phyloP scores from a whole-genome alignment of 345 rosid species.

The Passiflora organensis region DNA sequence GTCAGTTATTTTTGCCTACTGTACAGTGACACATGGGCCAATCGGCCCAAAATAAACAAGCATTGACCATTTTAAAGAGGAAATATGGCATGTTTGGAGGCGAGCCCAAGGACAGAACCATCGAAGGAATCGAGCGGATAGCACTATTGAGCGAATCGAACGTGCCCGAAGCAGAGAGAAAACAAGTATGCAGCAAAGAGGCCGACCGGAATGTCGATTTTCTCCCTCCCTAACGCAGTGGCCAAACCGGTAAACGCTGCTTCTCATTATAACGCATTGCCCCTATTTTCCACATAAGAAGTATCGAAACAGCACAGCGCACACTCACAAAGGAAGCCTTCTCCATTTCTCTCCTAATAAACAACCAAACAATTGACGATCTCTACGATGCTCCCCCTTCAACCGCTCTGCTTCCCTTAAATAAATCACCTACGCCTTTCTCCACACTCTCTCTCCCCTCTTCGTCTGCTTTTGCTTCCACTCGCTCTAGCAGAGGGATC shows the following conservation, averaged over 20 bases:
- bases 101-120: constrained; percentile 2
- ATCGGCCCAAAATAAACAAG: too few species aligned
- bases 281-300: constrained; percentile 11
- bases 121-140: background rate
- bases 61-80: too few species aligned
- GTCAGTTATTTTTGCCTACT: too few species aligned
- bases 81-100: background rate
- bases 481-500: background rate
- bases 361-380: constrained; percentile 13
- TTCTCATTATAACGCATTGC: background rate
- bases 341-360: background rate
- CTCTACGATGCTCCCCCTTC: constrained; percentile 26
- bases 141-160: background rate
- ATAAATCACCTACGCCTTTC: background rate
- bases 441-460: background rate
- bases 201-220: background rate
- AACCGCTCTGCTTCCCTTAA: constrained; percentile 5
- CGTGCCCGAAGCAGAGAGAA: background rate
- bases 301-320: constrained; percentile 16
- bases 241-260: constrained; percentile 18
- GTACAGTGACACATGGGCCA: too few species aligned
- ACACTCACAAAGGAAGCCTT: background rate
- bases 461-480: too few species aligned
- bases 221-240: background rate
- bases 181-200: background rate